Percentiles rank a stretch among this genome's conserved stretches.
Conservation (phyloP, 768 basidiomycete species). For the Inosperma sp. region DNA sequence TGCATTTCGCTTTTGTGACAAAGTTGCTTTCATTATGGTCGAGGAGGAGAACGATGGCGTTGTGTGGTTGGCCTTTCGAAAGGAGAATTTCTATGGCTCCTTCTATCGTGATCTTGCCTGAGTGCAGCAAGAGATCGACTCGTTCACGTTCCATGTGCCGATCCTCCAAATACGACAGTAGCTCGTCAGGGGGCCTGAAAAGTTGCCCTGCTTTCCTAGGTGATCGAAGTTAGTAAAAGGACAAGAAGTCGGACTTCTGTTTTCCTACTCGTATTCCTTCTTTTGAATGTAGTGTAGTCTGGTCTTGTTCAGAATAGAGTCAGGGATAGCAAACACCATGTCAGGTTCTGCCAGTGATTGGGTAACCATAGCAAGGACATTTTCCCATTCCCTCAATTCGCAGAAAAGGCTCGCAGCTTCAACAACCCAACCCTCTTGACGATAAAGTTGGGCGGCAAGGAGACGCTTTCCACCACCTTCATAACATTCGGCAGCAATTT, state of each 20-base stretch:
- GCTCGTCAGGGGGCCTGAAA: conserved; percentile 49
- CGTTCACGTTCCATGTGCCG: conserved; percentile 48
- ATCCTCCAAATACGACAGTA: conserved; percentile 53
- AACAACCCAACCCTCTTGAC: conserved; percentile 39
- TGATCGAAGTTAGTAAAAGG: not conserved
- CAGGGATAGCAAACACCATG: conserved; percentile 30
- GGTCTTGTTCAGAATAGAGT: conserved; percentile 40
- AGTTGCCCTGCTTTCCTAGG: conserved; percentile 44
- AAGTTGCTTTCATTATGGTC: conserved; percentile 21
- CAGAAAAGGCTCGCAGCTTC: conserved; percentile 45
- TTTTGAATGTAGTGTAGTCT: conserved; percentile 42
- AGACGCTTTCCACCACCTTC: conserved; percentile 33
- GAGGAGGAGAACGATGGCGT: conserved; percentile 46
- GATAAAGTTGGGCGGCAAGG: conserved; percentile 44
- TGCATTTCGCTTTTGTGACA: conserved; percentile 34
- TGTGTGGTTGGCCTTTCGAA: conserved; percentile 39
- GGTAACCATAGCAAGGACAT: conserved; percentile 46
- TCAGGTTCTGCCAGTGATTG: conserved; percentile 25
- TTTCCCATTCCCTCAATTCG: conserved; percentile 45
- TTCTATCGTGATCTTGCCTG: conserved; percentile 34
- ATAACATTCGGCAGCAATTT: conserved; percentile 44
- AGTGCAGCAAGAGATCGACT: conserved; percentile 39
- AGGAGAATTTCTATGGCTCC: conserved; percentile 54
- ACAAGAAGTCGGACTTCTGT: not conserved
- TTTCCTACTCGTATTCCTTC: conserved; percentile 32